Percentiles rank a stretch among this genome's conserved stretches.
These are phyloP conservation scores for Phytopythium mirpurense DNA, from an alignment of 352 stramenopile species.

Conservation along the genomic window DNA sequence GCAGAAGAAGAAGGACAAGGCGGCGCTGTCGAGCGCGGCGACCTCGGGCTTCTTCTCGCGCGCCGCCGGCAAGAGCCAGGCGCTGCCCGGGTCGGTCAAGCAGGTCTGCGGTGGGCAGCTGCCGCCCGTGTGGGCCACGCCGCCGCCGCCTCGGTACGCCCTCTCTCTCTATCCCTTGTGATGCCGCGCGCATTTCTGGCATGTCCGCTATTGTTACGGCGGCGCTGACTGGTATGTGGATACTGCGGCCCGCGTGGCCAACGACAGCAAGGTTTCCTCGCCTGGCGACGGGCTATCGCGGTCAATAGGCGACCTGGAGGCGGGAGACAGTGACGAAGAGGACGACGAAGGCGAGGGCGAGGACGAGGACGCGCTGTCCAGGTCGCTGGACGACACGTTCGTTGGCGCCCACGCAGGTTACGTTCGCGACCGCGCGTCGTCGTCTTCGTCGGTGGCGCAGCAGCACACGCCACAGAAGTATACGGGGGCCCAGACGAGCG, in stretches of 20 bases:
- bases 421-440: neutral
- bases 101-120: conserved; percentile 67
- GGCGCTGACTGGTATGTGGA: too few species aligned
- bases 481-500: neutral
- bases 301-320: conserved; percentile 15
- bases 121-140: conserved; percentile 72
- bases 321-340: conserved; percentile 5
- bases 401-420: conserved; percentile 9
- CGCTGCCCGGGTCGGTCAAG: conserved; percentile 65
- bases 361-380: conserved; percentile 19
- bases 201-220: too few species aligned
- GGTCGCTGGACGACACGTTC: conserved; percentile 18
- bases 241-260: too few species aligned
- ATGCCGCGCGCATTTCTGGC: too few species aligned
- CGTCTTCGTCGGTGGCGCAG: conserved; percentile 6
- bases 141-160: conserved; percentile 36
- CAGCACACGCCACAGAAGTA: conserved; percentile 22
- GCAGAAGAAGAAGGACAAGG: conserved; percentile 72
- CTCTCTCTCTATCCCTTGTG: neutral
- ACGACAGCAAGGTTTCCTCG: conserved; percentile 33
- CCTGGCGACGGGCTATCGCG: conserved; percentile 10
- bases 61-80: conserved; percentile 23
- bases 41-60: conserved; percentile 72
- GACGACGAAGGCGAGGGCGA: conserved; percentile 15
- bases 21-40: conserved; percentile 28